Evolutionary conservation across 257 asterid genomes (phyloP).

Genomic region (Solanum gracilifrons): DNA sequence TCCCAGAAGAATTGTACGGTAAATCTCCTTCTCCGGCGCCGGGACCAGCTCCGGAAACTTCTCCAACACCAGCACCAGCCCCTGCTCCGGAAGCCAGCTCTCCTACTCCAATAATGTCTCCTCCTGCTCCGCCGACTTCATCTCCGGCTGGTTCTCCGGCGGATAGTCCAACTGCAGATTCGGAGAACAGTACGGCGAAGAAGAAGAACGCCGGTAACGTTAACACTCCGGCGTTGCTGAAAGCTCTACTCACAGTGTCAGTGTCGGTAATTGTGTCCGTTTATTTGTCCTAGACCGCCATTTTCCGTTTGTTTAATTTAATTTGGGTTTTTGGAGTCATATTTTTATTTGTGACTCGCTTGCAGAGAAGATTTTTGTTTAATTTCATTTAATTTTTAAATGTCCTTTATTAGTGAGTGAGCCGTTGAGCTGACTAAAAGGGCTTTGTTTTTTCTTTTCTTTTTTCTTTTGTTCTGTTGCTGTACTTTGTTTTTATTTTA

Average conservation of each 20-base stretch:
- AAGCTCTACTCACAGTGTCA: constrained; percentile 31
- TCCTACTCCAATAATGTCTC: constrained; percentile 49
- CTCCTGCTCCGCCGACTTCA: constrained; percentile 69
- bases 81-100: constrained; percentile 44
- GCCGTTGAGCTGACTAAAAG: neutral
- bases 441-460: neutral
- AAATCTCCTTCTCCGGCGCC: constrained; percentile 82
- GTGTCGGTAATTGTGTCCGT: constrained; percentile 36
- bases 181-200: constrained; percentile 57
- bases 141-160: constrained; percentile 62
- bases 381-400: constrained; percentile 10
- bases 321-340: constrained; percentile 8
- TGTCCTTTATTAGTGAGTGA: constrained; percentile 1
- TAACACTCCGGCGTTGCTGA: constrained; percentile 29
- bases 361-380: constrained; percentile 12
- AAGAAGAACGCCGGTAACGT: constrained; percentile 19
- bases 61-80: constrained; percentile 56
- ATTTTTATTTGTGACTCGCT: constrained; percentile 9
- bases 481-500: neutral
- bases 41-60: constrained; percentile 58
- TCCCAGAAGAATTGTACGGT: constrained; percentile 81
- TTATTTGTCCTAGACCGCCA: constrained; percentile 47
- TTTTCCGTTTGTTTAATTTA: constrained; percentile 19
- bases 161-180: constrained; percentile 48
- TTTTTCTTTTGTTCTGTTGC: neutral